Evolutionary conservation across 2,329 filamentous ascomycete genomes (phyloP).

Genomic region (Microdochium trichocladiopsis): DNA sequence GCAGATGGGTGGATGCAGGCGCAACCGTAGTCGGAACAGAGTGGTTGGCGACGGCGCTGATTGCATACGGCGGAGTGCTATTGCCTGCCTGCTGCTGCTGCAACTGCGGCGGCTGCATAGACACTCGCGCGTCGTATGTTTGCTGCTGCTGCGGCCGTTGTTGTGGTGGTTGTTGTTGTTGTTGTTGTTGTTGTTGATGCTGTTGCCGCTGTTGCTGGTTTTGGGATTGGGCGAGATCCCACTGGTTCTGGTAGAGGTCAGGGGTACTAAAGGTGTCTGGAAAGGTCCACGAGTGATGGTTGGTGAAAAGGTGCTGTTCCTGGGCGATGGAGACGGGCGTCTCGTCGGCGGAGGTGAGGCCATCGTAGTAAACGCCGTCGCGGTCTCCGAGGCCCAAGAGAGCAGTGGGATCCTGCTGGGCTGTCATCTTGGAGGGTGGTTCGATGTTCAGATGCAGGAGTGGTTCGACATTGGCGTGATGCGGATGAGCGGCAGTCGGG

Average conservation of each 20-base stretch:
- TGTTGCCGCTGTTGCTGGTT: constrained; percentile 21
- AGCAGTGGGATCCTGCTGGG: constrained; percentile 27
- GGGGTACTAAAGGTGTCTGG: constrained; percentile 26
- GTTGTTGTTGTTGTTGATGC: constrained; percentile 21
- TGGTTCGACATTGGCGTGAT: constrained; percentile 25
- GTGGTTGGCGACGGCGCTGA: background rate
- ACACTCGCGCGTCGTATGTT: constrained; percentile 10
- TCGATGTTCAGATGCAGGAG: constrained; percentile 22
- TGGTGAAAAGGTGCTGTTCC: constrained; percentile 21
- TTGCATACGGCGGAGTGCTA: background rate
- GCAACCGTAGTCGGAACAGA: constrained; percentile 10
- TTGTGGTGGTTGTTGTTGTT: constrained; percentile 8
- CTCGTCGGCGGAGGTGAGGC: constrained; percentile 3
- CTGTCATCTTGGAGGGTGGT: constrained; percentile 20
- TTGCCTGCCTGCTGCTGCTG: constrained; percentile 3
- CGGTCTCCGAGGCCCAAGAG: constrained; percentile 38
- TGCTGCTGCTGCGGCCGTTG: constrained; percentile 11
- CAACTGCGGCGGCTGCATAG: constrained; percentile 6
- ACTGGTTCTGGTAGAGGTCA: constrained; percentile 21
- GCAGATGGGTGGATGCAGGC: constrained; percentile 12
- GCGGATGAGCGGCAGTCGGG: constrained; percentile 8
- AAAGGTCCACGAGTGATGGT: constrained; percentile 37
- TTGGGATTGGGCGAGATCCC: constrained; percentile 26
- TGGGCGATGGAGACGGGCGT: constrained; percentile 12
- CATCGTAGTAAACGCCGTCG: constrained; percentile 18